Conservation (phyloP, 2,329 filamentous ascomycete species). For the Cercospora beticola region DNA sequence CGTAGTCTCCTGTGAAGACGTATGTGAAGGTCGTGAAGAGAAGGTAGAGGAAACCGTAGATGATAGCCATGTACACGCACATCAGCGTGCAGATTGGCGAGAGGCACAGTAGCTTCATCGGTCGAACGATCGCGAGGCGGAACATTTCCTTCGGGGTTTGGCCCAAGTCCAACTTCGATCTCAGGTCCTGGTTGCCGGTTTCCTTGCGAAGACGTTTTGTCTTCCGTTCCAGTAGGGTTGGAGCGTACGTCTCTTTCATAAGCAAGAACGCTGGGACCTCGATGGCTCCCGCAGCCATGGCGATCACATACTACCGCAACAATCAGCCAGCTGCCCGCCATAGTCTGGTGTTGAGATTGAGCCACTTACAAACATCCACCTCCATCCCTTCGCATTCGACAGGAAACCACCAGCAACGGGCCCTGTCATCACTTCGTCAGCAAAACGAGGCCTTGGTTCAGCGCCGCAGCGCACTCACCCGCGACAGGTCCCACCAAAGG, state of each 20-base stretch:
- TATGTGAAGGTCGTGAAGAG: conserved; percentile 31
- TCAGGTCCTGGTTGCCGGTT: conserved; percentile 48
- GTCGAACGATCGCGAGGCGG: conserved; percentile 50
- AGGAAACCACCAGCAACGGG: conserved; percentile 66
- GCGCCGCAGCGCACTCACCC: not conserved
- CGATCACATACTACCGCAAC: conserved; percentile 55
- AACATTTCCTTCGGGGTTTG: conserved; percentile 44
- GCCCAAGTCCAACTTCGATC: conserved; percentile 42
- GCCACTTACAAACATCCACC: conserved; percentile 53
- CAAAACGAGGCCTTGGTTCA: not conserved
- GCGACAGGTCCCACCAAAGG: conserved; percentile 28
- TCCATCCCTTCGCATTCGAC: conserved; percentile 63
- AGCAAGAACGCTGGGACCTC: conserved; percentile 42
- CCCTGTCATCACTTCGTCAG: conserved; percentile 28
- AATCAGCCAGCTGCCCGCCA: not conserved
- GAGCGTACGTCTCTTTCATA: conserved; percentile 50
- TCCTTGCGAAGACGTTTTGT: conserved; percentile 49
- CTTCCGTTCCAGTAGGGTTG: conserved; percentile 49
- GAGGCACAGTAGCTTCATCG: conserved; percentile 43
- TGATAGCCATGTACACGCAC: conserved; percentile 29
- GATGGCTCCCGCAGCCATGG: conserved; percentile 30
- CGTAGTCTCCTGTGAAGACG: conserved; percentile 27
- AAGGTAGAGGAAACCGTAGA: conserved; percentile 34
- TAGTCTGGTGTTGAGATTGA: not conserved
- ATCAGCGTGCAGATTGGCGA: conserved; percentile 31